phyloP scores from a whole-genome alignment of 139 green algal species.

The Mesotaenium endlicherianum region DNA sequence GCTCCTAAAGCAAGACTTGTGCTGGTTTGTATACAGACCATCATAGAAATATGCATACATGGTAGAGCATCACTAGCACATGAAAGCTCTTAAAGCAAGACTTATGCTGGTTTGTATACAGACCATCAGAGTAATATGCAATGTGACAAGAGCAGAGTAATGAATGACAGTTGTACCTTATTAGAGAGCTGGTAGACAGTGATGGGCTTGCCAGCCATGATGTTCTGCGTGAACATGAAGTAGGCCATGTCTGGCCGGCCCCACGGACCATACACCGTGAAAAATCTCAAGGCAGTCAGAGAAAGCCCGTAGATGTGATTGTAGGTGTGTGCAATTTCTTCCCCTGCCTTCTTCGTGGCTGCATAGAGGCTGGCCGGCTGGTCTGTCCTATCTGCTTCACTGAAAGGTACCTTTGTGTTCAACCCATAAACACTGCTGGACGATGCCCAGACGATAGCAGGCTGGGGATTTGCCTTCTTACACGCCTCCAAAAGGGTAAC shows the following conservation, averaged over 20 bases:
- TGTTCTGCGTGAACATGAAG: conserved; percentile 70
- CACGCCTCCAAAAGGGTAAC: conserved; percentile 69
- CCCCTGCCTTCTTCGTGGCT: conserved; percentile 72
- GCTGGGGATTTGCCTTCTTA: conserved; percentile 56
- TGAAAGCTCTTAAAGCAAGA: too few species aligned
- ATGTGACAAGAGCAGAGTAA: too few species aligned
- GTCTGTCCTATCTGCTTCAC: conserved; percentile 64
- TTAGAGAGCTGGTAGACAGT: conserved; percentile 60
- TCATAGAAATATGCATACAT: too few species aligned
- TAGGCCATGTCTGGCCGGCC: conserved; percentile 76
- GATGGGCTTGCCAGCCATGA: conserved; percentile 62
- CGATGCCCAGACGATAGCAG: conserved; percentile 71
- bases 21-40: too few species aligned
- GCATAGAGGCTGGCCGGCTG: conserved; percentile 72
- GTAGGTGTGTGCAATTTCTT: conserved; percentile 76
- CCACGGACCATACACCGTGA: conserved; percentile 67
- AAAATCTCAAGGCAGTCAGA: conserved; percentile 60
- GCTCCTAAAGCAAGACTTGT: too few species aligned
- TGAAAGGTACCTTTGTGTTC: conserved; percentile 68
- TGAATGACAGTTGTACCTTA: too few species aligned
- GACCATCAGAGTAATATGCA: too few species aligned
- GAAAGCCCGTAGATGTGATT: conserved; percentile 70
- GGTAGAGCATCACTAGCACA: too few species aligned
- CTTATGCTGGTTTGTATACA: too few species aligned
- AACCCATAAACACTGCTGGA: conserved; percentile 74